Evolutionary conservation across 192 early-diverging fungal species (phyloP).

Genomic region (Entrophospora sp.): DNA sequence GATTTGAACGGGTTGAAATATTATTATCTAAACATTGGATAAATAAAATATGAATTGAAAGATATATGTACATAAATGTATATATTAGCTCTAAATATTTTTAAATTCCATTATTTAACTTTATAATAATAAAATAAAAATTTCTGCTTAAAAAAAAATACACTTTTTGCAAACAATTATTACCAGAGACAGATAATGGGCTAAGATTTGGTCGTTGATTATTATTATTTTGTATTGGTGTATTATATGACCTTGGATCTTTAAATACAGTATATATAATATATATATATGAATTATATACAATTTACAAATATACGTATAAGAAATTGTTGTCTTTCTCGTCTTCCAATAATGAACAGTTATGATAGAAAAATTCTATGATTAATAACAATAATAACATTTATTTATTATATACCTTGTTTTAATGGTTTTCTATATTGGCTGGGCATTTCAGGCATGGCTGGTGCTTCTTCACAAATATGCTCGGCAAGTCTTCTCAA

Average conservation of each 20-base stretch:
- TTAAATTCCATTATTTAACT: not conserved
- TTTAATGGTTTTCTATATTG: not conserved
- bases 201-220: not conserved
- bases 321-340: not conserved
- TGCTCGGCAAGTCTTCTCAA: conserved; percentile 42
- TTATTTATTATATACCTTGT: not conserved
- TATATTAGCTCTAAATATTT: not conserved
- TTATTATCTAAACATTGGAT: not conserved
- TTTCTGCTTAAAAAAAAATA: not conserved
- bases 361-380: not conserved
- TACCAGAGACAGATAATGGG: not conserved
- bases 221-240: not conserved
- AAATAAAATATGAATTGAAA: not conserved
- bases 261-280: not conserved
- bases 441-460: conserved; percentile 34
- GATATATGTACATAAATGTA: not conserved
- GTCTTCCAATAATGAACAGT: not conserved
- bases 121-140: not conserved
- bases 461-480: conserved; percentile 40
- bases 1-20: not conserved
- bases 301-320: not conserved
- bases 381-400: not conserved
- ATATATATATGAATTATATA: not conserved
- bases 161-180: not conserved
- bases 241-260: not conserved